These are phyloP conservation scores for Trametes meyenii DNA, from an alignment of 768 basidiomycete species.

Conservation along the genomic window DNA sequence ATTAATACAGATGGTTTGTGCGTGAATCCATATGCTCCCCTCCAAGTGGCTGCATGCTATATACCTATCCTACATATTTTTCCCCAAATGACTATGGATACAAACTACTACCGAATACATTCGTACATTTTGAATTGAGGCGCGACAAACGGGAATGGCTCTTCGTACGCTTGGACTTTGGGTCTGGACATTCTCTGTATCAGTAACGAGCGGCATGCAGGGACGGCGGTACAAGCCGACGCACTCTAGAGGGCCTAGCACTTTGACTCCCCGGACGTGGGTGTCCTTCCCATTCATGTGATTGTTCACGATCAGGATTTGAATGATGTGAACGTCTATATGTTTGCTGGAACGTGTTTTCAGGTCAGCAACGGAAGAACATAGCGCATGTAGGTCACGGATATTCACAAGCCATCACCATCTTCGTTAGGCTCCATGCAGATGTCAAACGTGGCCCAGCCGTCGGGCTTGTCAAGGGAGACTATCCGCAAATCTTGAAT, in stretches of 20 bases:
- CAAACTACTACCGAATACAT: conserved; percentile 63
- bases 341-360: conserved; percentile 60
- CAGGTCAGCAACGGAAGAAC: neutral
- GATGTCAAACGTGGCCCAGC: conserved; percentile 90
- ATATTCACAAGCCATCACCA: conserved; percentile 73
- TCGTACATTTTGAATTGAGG: conserved; percentile 77
- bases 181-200: conserved; percentile 2
- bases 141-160: conserved; percentile 71
- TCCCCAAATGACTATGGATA: neutral
- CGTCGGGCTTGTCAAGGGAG: conserved; percentile 87
- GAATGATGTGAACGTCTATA: conserved; percentile 86
- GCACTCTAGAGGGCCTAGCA: conserved; percentile 87
- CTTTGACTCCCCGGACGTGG: conserved; percentile 87
- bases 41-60: neutral
- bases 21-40: neutral
- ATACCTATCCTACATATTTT: neutral
- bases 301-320: conserved; percentile 88
- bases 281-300: conserved; percentile 99
- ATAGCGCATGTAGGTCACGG: neutral
- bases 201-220: neutral
- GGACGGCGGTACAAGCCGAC: conserved; percentile 28
- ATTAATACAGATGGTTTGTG: neutral
- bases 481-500: conserved; percentile 89
- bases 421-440: conserved; percentile 80
- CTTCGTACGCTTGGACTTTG: conserved; percentile 48